These are phyloP conservation scores for Silene vulgaris DNA, from an alignment of 179 eudicot species.

Conservation along the genomic window DNA sequence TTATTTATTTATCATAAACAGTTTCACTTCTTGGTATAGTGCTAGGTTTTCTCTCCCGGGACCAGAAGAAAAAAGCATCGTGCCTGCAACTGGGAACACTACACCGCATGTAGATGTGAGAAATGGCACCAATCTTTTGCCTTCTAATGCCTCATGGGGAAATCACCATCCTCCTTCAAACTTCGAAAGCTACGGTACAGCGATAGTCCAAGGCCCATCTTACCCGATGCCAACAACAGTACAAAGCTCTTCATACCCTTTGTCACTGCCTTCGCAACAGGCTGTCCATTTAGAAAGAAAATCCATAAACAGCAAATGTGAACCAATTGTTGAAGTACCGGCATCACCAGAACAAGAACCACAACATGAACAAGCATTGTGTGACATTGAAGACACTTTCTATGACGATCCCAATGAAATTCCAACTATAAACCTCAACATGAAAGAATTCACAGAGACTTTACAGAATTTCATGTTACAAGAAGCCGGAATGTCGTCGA, in stretches of 20 bases:
- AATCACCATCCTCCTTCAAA: conserved; percentile 5
- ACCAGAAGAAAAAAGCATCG: conserved; percentile 40
- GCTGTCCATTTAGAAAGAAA: conserved; percentile 27
- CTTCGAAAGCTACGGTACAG: neutral
- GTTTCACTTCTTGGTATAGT: conserved; percentile 25
- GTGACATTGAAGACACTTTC: conserved; percentile 42
- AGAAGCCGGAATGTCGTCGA: conserved; percentile 41
- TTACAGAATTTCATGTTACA: conserved; percentile 44
- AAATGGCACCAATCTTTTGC: conserved; percentile 24
- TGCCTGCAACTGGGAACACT: conserved; percentile 25
- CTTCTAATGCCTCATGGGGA: conserved; percentile 26
- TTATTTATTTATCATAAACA: conserved; percentile 7
- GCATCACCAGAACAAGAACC: conserved; percentile 62
- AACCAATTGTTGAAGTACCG: conserved; percentile 79
- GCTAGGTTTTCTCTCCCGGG: conserved; percentile 49
- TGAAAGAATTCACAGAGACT: conserved; percentile 38
- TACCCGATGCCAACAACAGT: conserved; percentile 7
- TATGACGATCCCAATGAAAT: conserved; percentile 45
- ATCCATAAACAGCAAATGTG: conserved; percentile 28
- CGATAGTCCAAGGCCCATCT: conserved; percentile 17
- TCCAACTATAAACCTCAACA: conserved; percentile 41
- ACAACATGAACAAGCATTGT: conserved; percentile 27
- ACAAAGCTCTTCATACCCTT: conserved; percentile 17
- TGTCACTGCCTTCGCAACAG: conserved; percentile 22
- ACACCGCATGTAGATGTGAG: conserved; percentile 20